Evolutionary conservation across 495 filamentous ascomycete genomes (phyloP), one percentile per base, ranked within the genome.

Genomic region (Letharia lupina): DNA sequence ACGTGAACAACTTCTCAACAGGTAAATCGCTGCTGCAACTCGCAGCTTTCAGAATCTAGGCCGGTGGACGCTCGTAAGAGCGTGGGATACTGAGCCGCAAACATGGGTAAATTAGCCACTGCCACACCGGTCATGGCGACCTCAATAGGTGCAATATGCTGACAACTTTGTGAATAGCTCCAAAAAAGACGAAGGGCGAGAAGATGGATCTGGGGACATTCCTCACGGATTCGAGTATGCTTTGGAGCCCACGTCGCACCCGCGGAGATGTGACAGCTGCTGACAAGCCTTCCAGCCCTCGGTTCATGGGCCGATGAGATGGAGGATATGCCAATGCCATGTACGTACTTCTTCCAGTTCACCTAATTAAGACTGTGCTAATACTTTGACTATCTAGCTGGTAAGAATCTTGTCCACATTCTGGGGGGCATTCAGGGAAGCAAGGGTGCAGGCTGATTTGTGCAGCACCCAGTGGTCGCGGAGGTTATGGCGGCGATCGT

Each of bases 281-380:
- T 82, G 75, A 82, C 71, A 56, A 35, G 64, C 20, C 35, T 67
- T 69, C 66, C 73, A 96, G 92, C 87, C 70, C 84, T 91, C 69
- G 91, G 91, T 73, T 96, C 94, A 67, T 98, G 94, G 94, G 94
- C 94, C 69, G 94, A 98, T 80, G 94, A 98, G 73, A 95, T 98
- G 83, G 94, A 98, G 75, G 90, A 94, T 70, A 83, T 83, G 79
- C 85, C 87, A 64, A 78, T 89, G 67, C 80, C 82, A 76, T 79
- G 52, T 56, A 56, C 28, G 52, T 56, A 12, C 2, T 35, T n/a
- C 4, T 35, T 35, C 52, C 15, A 9, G 31, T 3, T 15, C 9
- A 18, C 7, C 8, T 8, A 8, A 56, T 12, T 33, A 35, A 3
- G 31, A 35, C 13, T 8, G 0, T 37, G 31, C 52, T 56, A 56